A percentile compares a stretch with the other conserved stretches of the same genome.
Evolutionary conservation across 2,329 filamentous ascomycete species (phyloP).

Genomic region (Exutisphaerella laricina): DNA sequence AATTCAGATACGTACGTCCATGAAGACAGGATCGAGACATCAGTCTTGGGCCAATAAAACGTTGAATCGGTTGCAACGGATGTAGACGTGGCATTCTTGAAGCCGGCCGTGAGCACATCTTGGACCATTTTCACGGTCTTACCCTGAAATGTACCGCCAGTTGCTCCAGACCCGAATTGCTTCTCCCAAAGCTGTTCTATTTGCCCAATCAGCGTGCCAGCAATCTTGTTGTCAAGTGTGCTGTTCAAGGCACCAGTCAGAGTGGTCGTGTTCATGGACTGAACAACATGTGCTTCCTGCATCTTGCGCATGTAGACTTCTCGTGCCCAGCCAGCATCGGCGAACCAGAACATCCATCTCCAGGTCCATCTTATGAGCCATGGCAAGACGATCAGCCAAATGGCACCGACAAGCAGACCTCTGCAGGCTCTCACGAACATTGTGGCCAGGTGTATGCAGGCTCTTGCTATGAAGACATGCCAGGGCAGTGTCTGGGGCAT

Average conservation of each 20-base stretch:
- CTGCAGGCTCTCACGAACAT: slow-evolving; percentile 39
- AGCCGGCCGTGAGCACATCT: slow-evolving; percentile 7
- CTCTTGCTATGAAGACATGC: slow-evolving; percentile 73
- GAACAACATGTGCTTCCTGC: slow-evolving; percentile 10
- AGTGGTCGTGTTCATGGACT: not conserved
- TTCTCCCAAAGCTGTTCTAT: slow-evolving; percentile 12
- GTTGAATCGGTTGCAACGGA: slow-evolving; percentile 9
- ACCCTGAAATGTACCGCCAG: not conserved
- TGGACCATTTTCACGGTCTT: slow-evolving; percentile 10
- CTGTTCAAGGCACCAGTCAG: not conserved
- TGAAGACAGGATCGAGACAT: slow-evolving; percentile 28
- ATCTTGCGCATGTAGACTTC: slow-evolving; percentile 33
- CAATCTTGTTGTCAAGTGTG: not conserved
- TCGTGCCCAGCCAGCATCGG: slow-evolving; percentile 64
- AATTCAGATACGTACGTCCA: slow-evolving; percentile 50
- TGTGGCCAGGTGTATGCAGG: slow-evolving; percentile 62
- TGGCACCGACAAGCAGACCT: slow-evolving; percentile 68
- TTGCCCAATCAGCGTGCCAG: slow-evolving; percentile 4
- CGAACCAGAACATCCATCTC: slow-evolving; percentile 92
- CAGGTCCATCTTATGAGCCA: slow-evolving; percentile 88
- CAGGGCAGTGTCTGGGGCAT: slow-evolving; percentile 84
- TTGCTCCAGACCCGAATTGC: slow-evolving; percentile 10
- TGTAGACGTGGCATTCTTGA: slow-evolving; percentile 9
- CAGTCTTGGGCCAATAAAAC: slow-evolving; percentile 16
- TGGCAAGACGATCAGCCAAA: slow-evolving; percentile 86